Evolutionary conservation across 306 rosid species (phyloP), one percentile per base, ranked within the genome.

Genomic region (Vigna unguiculata): DNA sequence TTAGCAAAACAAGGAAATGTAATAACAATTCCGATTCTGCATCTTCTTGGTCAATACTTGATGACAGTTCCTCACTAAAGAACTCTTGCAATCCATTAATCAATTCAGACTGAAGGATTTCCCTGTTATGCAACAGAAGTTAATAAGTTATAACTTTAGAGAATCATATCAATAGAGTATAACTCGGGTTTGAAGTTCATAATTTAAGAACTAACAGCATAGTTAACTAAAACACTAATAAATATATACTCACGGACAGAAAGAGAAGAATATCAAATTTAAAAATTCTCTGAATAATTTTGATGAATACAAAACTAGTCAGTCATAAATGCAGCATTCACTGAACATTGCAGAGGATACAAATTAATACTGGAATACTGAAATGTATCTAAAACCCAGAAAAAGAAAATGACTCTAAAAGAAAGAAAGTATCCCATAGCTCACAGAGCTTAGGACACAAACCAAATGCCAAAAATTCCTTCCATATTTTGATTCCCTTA

Each of bases 81-180:
- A 79, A 78, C 82, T 87, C 91, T 58, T 80, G 82, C 83, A 84
- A 78, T 79, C 90, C 91, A 65, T 78, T 85, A 53, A 90, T 76
- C 79, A 94, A 83, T 84, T 94, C 98, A 61, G 96, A 94, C 85
- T 89, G 93, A 72, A 91, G 89, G 80, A 94, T 92, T 81, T 90
- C 93, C 93, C 98, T 94, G 97, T 78, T 52, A 62, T 28, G 81
- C 79, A 79, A 70, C 80, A 88, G 67, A 53, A 73, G 63, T 64
- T 77, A 41, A 88, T 62, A 53, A 73, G 63, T 64, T 77, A 41
- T 32, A 79, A 55, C 34, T 81, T 76, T 52, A 78, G 83, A 49
- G 53, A 55, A 80, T 41, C 79, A 28, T 11, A 54, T 45, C 53
- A 43, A 51, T 11, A 54, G 45, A 21, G 17, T 48, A 36, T 22